Base-by-base conservation (phyloP, 83 land plant genomes). In the Larix sibirica region DNA sequence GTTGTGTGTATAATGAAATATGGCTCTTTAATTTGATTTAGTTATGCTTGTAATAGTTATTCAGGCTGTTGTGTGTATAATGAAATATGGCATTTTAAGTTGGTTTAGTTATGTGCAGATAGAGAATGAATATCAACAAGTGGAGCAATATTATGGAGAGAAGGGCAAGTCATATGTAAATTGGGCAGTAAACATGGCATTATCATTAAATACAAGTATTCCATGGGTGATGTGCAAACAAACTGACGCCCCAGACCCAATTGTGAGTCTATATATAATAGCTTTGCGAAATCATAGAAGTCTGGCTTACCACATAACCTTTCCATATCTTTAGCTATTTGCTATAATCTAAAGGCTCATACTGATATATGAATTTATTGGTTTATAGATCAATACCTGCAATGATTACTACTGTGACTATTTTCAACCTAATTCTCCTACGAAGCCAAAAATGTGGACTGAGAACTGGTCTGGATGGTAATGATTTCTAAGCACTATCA, bases 191-290 rank as follows among this genome's bases (percentile, higher is more conserved):
- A 61, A 84, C 10, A 84, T 97, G 94, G 99, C 99, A 1, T 81
- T 76, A 17, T 89, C 94, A 17, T 81, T 81, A 0, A 58, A 90
- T n/a, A 80, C 86, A 79, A 87, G 89, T 7, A 91, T 94, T 14
- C 99, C 99, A 33, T 97, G 99, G 99, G 81, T 97, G 54, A 97
- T 97, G 99, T 97, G 99, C 83, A 92, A 96, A 84, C 90, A 97
- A 76, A 7, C 56, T 20, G 94, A 94, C 88, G 97, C 98, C 17
- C 98, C 99, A 31, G 75, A 77, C 17, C 85, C 94, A 28, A 85
- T 92, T 87, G 92, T 94, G 81, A 54, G 64, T 16, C 38, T 47
- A 1, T 8, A 47, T 6, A 44, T 44, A 44, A 44, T 44, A 44
- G 47, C 47, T 44, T 44, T 44, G 50, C 1, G 36, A 33, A 33